Conservation (phyloP, 2,329 filamentous ascomycete genomes). For the Dichotomopilus funicola region DNA sequence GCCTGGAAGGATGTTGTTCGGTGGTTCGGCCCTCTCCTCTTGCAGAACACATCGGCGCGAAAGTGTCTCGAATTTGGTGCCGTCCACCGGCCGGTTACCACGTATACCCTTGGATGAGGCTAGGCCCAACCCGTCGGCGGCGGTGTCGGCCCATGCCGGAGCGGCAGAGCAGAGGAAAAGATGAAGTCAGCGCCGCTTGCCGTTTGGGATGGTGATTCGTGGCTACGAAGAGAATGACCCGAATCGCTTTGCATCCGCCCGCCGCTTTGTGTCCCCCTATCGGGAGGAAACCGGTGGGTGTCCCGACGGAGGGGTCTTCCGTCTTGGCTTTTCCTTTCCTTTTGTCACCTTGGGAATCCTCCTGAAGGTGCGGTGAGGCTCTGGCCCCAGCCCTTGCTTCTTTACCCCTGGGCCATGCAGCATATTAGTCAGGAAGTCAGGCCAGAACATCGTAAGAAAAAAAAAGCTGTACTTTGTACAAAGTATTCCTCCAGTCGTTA, state of each 20-base stretch:
- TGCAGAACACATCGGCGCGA: neutral
- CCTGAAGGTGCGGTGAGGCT: slow-evolving; percentile 13
- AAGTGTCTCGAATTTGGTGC: neutral
- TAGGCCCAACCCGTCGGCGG: slow-evolving; percentile 8
- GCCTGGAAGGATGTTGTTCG: neutral
- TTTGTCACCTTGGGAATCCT: neutral
- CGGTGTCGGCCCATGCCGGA: slow-evolving; percentile 4
- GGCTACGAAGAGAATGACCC: neutral
- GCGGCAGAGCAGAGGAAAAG: neutral
- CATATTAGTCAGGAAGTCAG: neutral
- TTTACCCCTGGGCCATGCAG: neutral
- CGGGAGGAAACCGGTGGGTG: slow-evolving; percentile 9
- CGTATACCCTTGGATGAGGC: slow-evolving; percentile 11
- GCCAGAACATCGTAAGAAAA: neutral
- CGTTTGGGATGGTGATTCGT: no score
- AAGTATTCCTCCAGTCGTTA: no score
- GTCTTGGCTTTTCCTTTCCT: neutral
- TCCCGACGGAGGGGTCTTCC: slow-evolving; percentile 11
- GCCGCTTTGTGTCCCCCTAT: slow-evolving; percentile 8
- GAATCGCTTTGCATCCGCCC: slow-evolving; percentile 8
- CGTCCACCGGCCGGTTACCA: no score
- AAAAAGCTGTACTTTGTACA: neutral
- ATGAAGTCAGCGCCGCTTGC: slow-evolving; percentile 11
- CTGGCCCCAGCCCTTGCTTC: neutral
- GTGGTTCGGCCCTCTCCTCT: neutral